phyloP scores from a whole-genome alignment of 306 rosid species.

The Quillaja saponaria region DNA sequence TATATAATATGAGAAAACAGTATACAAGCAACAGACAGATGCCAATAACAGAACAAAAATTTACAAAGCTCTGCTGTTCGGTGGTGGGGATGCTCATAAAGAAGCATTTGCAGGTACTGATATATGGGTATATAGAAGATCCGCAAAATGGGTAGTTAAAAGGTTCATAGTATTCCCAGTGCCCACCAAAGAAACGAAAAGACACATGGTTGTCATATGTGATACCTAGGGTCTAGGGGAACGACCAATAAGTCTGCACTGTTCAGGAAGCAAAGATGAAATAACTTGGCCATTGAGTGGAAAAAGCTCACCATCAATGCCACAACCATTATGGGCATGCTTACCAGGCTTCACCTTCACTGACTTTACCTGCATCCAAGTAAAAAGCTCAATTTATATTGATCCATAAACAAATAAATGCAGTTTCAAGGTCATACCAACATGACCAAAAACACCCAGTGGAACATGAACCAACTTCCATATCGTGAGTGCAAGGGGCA shows the following conservation, averaged over 20 bases:
- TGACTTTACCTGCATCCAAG: conserved; percentile 74
- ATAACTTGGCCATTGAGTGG: conserved; percentile 78
- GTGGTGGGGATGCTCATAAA: conserved; percentile 32
- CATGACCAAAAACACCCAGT: conserved; percentile 12
- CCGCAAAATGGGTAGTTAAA: no score
- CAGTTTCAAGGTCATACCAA: conserved; percentile 18
- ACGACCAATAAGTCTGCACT: conserved; percentile 96
- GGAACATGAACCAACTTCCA: no score
- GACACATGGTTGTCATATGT: conserved; percentile 46
- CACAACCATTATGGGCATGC: conserved; percentile 88
- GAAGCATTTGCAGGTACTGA: no score
- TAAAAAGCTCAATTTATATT: conserved; percentile 23
- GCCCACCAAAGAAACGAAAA: conserved; percentile 50
- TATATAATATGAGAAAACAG: no score
- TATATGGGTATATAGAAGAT: no score
- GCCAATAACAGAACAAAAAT: no score
- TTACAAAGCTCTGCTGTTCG: conserved; percentile 52
- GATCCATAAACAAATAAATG: conserved; percentile 20
- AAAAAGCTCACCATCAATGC: conserved; percentile 98
- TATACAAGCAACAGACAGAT: no score
- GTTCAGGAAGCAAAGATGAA: conserved; percentile 93
- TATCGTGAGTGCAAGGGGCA: conserved; percentile 14
- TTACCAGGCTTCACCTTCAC: conserved; percentile 88
- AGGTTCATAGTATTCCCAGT: no score
- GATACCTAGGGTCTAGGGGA: conserved; percentile 35